Conservation (phyloP, 2,329 filamentous ascomycete species). For the Fusarium succisae region DNA sequence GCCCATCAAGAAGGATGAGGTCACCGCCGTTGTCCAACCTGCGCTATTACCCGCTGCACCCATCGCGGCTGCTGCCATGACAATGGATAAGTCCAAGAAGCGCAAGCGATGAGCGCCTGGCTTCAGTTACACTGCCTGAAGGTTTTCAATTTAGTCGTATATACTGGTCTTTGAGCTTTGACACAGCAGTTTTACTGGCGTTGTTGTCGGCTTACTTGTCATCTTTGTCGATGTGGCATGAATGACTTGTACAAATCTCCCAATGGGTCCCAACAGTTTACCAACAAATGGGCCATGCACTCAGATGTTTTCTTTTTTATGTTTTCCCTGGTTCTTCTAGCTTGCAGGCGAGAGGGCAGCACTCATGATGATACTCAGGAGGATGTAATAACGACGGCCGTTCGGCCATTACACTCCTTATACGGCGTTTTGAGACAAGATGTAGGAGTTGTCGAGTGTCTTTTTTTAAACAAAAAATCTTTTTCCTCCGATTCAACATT, state of each 20-base stretch:
- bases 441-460: slow-evolving; percentile 43
- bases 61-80: slow-evolving; percentile 49
- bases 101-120: slow-evolving; percentile 61
- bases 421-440: slow-evolving; percentile 46
- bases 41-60: slow-evolving; percentile 57
- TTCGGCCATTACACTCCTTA: slow-evolving; percentile 51
- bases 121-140: not conserved
- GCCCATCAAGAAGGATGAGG: slow-evolving; percentile 67
- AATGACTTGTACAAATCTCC: slow-evolving; percentile 24
- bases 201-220: slow-evolving; percentile 24
- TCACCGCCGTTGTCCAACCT: slow-evolving; percentile 49
- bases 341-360: slow-evolving; percentile 36
- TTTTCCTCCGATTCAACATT: slow-evolving; percentile 20
- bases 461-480: slow-evolving; percentile 10
- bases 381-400: slow-evolving; percentile 53
- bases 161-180: slow-evolving; percentile 21
- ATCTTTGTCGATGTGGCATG: slow-evolving; percentile 13
- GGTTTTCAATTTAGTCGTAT: slow-evolving; percentile 15
- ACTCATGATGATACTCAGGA: slow-evolving; percentile 45
- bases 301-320: slow-evolving; percentile 10
- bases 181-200: slow-evolving; percentile 6
- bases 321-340: slow-evolving; percentile 27
- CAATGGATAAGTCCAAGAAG: slow-evolving; percentile 68
- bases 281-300: slow-evolving; percentile 10
- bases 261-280: slow-evolving; percentile 3